Conservation (phyloP, 2,329 filamentous ascomycete genomes). For the Lasiodiplodia sp. region DNA sequence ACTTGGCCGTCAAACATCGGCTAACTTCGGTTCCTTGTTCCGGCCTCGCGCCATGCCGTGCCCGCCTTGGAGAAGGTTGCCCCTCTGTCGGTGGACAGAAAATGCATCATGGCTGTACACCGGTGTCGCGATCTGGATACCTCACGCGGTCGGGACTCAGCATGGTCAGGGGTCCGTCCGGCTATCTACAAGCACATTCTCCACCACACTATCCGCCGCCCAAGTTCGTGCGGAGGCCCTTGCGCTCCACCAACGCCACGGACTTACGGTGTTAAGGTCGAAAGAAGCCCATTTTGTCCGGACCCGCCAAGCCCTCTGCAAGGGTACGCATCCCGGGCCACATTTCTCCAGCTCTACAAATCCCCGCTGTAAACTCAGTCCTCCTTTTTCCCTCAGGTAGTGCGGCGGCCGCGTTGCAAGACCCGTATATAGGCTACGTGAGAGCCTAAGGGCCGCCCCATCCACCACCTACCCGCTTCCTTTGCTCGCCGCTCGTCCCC, state of each 20-base stretch:
- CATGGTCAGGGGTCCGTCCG: slow-evolving; percentile 1
- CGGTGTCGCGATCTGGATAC: slow-evolving; percentile 10
- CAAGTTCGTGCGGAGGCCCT: slow-evolving; percentile 12
- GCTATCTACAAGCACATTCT: slow-evolving; percentile 9
- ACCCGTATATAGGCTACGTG: slow-evolving; percentile 5
- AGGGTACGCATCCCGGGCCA: slow-evolving; percentile 18
- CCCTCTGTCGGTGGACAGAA: background rate
- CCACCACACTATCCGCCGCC: slow-evolving; percentile 15
- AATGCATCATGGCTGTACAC: background rate
- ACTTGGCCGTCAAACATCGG: background rate
- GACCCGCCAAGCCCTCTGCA: slow-evolving; percentile 11
- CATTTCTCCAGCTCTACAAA: slow-evolving; percentile 10
- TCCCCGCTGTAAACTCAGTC: slow-evolving; percentile 18
- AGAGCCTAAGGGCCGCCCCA: slow-evolving; percentile 10
- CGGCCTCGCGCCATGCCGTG: background rate
- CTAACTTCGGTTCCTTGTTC: background rate
- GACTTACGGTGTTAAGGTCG: slow-evolving; percentile 23
- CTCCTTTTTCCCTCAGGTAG: slow-evolving; percentile 12
- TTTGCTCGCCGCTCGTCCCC: slow-evolving; percentile 1
- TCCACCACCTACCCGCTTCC: background rate
- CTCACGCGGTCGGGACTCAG: background rate
- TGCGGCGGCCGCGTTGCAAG: slow-evolving; percentile 2
- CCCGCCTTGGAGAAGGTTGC: background rate
- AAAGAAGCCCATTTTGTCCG: slow-evolving; percentile 5
- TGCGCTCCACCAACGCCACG: slow-evolving; percentile 8